Evolutionary conservation across 2,329 filamentous ascomycete genomes (phyloP).

Genomic region (Magnaporthales sp.): DNA sequence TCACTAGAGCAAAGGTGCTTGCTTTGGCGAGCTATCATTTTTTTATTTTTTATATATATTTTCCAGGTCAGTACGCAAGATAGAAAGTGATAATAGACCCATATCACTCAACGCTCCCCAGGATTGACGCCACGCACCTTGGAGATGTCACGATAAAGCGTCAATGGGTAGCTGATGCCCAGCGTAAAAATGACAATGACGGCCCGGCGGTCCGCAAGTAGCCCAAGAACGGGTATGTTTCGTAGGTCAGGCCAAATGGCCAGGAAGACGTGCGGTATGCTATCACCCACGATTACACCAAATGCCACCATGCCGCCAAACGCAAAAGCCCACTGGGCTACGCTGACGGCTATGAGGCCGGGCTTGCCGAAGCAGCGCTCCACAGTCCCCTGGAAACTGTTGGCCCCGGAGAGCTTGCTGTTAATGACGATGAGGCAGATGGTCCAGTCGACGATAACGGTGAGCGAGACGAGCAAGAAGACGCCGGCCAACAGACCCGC

Average conservation of each 20-base stretch:
- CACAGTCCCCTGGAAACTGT: slow-evolving; percentile 92
- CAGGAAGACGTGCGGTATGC: slow-evolving; percentile 80
- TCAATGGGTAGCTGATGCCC: slow-evolving; percentile 82
- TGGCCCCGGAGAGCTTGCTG: slow-evolving; percentile 88
- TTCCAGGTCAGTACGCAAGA: not conserved
- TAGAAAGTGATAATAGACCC: not conserved
- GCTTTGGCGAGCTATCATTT: slow-evolving; percentile 77
- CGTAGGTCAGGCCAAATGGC: slow-evolving; percentile 72
- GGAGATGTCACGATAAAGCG: slow-evolving; percentile 90
- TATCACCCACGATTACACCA: slow-evolving; percentile 93
- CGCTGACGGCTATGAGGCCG: slow-evolving; percentile 76
- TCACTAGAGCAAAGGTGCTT: slow-evolving; percentile 83
- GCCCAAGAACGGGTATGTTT: slow-evolving; percentile 67
- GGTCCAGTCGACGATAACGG: slow-evolving; percentile 89
- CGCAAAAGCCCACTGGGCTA: slow-evolving; percentile 97
- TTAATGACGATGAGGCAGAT: slow-evolving; percentile 96
- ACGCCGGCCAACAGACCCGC: slow-evolving; percentile 79
- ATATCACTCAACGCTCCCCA: not conserved
- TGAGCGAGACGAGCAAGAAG: slow-evolving; percentile 68
- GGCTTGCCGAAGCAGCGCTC: slow-evolving; percentile 87
- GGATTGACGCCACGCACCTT: slow-evolving; percentile 53
- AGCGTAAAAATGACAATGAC: slow-evolving; percentile 85
- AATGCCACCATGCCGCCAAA: slow-evolving; percentile 99
- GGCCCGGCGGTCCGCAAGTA: slow-evolving; percentile 71
- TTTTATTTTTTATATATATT: not conserved